phyloP scores from a whole-genome alignment of 495 filamentous ascomycete genomes.

The Podospora pseudocomata region DNA sequence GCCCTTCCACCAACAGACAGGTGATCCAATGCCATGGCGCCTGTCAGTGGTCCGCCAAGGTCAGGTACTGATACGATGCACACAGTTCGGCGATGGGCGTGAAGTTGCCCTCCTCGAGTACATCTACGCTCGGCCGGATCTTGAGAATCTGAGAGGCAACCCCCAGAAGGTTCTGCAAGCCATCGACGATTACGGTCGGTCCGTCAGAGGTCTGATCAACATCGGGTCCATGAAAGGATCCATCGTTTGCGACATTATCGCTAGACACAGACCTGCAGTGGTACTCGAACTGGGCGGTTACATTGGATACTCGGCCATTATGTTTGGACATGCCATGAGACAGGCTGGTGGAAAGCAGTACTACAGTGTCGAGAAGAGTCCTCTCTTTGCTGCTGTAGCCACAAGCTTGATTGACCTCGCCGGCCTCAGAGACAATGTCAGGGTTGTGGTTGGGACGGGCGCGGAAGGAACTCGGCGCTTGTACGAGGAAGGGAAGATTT shows the following conservation, averaged over 20 bases:
- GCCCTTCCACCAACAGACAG: neutral
- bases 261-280: conserved; percentile 56
- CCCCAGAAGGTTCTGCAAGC: conserved; percentile 60
- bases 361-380: conserved; percentile 63
- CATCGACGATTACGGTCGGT: conserved; percentile 68
- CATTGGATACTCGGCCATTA: conserved; percentile 72
- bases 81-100: conserved; percentile 64
- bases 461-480: conserved; percentile 57
- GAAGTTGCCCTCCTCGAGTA: conserved; percentile 69
- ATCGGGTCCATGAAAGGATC: conserved; percentile 69
- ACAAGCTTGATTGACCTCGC: conserved; percentile 62
- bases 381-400: conserved; percentile 63
- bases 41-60: neutral
- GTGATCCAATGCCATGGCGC: neutral
- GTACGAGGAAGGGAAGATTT: conserved; percentile 46
- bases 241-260: conserved; percentile 62
- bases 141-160: conserved; percentile 57
- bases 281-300: conserved; percentile 83
- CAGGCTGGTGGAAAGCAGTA: conserved; percentile 58
- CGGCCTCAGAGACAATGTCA: conserved; percentile 61
- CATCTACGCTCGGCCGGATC: conserved; percentile 54
- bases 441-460: conserved; percentile 63
- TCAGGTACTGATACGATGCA: neutral
- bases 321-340: conserved; percentile 62
- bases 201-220: conserved; percentile 71